Conservation (phyloP, 192 early-diverging fungal genomes). For the Oehlia diaphana region DNA sequence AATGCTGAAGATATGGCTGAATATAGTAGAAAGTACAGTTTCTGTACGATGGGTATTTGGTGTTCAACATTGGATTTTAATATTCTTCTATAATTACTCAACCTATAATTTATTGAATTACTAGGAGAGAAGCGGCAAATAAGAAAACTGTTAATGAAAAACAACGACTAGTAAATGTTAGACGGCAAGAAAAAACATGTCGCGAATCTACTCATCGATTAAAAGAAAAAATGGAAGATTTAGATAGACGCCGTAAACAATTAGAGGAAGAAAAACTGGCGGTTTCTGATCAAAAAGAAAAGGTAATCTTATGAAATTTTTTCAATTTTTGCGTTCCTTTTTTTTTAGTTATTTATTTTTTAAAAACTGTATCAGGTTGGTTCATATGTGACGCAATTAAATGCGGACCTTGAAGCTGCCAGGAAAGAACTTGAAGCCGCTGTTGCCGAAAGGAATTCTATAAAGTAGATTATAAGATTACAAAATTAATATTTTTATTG, state of each 20-base stretch:
- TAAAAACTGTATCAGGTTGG: neutral
- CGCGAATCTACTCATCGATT: constrained; percentile 62
- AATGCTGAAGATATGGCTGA: constrained; percentile 33
- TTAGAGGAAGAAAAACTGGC: constrained; percentile 50
- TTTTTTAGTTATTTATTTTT: constrained; percentile 12
- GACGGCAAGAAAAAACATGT: constrained; percentile 64
- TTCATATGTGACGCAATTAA: constrained; percentile 26
- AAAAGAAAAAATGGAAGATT: constrained; percentile 53
- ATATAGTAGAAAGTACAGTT: constrained; percentile 37
- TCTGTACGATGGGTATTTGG: neutral
- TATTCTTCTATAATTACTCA: neutral
- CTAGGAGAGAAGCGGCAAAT: constrained; percentile 73
- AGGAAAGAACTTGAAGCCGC: constrained; percentile 59
- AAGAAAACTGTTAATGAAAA: constrained; percentile 66
- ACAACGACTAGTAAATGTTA: constrained; percentile 65
- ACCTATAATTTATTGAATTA: neutral
- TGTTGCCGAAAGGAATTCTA: constrained; percentile 62
- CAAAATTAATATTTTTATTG: constrained; percentile 5
- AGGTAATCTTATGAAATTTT: constrained; percentile 41
- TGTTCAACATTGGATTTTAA: neutral
- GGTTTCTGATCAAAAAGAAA: constrained; percentile 40
- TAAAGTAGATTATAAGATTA: constrained; percentile 48
- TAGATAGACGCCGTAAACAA: constrained; percentile 47
- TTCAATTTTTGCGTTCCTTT: constrained; percentile 31
- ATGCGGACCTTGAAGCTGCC: constrained; percentile 36